Base-by-base conservation (phyloP, 2,329 filamentous ascomycete species). In the Fusarium verrucosum region DNA sequence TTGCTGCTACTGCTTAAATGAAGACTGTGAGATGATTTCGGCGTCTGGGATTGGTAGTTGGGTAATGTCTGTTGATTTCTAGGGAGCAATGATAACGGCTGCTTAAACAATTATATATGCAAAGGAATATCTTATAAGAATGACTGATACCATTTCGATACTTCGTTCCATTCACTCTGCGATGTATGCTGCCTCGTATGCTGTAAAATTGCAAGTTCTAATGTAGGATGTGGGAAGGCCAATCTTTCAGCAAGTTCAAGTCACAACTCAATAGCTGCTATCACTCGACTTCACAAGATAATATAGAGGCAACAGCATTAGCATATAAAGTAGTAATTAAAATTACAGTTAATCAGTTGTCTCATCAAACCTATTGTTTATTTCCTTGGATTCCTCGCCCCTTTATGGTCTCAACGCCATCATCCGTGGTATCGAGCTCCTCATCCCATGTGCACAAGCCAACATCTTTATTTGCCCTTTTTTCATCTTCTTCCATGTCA, bases 1-100 rank as follows among this genome's bases (percentile, higher is more conserved):
- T 89, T 58, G 87, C 82, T 36, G 78, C 79, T 60, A 73, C 77
- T 67, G 83, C 80, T 66, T 85, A 72, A 72, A 49, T 17, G 35
- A 60, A 47, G 42, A 56, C 38, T 41, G 16, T 59, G 55, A 45
- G 55, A 60, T 60, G n/a, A 36, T 54, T 60, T 59, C 32, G 57
- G 57, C 57, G 58, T 70, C 53, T 61, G 45, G 56, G 51, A 45
- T 58, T 50, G 53, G 44, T 56, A 50, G 58, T 61, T 60, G 45
- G 58, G 50, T 54, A 49, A 47, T 52, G 49, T 47, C 36, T 41
- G 43, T 55, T 55, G 40, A 35, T 62, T 65, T 59, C 45, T 40
- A 16, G 41, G 36, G 56, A 51, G 38, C 45, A 61, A 49, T 59
- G 50, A 42, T 54, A 36, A 64, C 22, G 50, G 50, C 30, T 65